Evolutionary conservation across 2,329 filamentous ascomycete species (phyloP).

Genomic region (Helotiales sp.): DNA sequence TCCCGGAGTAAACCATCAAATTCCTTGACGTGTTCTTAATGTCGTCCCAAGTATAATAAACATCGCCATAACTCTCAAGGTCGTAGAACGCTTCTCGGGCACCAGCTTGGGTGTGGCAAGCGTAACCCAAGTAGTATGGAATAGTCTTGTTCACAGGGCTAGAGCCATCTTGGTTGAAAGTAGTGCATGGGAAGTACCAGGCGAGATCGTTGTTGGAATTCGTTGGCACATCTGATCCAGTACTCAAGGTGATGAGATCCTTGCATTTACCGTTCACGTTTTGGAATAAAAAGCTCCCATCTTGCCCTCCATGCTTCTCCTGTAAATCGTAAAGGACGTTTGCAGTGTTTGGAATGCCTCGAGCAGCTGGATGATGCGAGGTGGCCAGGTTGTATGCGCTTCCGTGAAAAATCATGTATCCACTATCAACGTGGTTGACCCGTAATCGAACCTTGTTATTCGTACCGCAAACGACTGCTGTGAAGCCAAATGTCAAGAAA

Average conservation of each 20-base stretch:
- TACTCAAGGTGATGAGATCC: constrained; percentile 72
- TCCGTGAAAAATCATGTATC: constrained; percentile 97
- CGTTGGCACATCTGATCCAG: constrained; percentile 75
- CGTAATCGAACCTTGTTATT: constrained; percentile 71
- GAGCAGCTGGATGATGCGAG: constrained; percentile 77
- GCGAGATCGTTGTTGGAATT: constrained; percentile 73
- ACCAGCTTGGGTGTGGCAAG: constrained; percentile 76
- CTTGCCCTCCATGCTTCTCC: constrained; percentile 79
- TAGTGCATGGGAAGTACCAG: constrained; percentile 95
- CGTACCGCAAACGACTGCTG: constrained; percentile 79
- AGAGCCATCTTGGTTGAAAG: constrained; percentile 93
- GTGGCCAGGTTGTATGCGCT: constrained; percentile 78
- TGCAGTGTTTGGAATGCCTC: constrained; percentile 69
- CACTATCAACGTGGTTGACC: constrained; percentile 75
- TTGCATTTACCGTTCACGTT: constrained; percentile 98
- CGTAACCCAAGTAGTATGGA: constrained; percentile 79
- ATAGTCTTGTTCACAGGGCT: constrained; percentile 71
- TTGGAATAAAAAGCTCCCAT: constrained; percentile 96
- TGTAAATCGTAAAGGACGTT: constrained; percentile 89
- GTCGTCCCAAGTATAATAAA: constrained; percentile 96
- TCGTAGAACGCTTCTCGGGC: constrained; percentile 76
- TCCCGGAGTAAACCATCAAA: constrained; percentile 90
- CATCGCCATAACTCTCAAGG: constrained; percentile 72
- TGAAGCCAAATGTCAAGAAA: constrained; percentile 97
- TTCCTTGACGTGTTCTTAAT: constrained; percentile 87